Percentiles rank a stretch among this genome's conserved stretches.
Evolutionary conservation across 2,329 filamentous ascomycete genomes (phyloP).

Genomic region (Aspergillus fischeri): DNA sequence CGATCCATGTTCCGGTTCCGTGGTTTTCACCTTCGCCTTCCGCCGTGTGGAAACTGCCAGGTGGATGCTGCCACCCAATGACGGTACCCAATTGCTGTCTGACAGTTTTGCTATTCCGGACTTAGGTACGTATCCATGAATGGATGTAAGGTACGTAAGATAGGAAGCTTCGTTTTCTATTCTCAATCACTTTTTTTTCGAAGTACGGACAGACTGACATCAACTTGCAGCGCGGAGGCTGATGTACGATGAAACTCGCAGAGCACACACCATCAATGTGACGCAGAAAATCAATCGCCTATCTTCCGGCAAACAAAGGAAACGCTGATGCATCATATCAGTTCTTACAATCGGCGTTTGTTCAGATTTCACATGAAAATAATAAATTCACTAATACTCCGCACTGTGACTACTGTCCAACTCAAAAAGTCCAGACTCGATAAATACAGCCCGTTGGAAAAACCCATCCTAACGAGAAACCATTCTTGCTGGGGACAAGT

Average conservation of each 20-base stretch:
- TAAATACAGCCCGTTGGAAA: background rate
- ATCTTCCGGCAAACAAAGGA: background rate
- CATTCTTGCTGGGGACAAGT: background rate
- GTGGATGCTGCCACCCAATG: background rate
- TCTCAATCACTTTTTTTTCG: background rate
- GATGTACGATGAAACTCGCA: background rate
- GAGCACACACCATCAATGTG: background rate
- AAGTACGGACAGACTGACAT: background rate
- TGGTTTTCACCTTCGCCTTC: constrained; percentile 3
- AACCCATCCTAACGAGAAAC: background rate
- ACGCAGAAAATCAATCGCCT: background rate
- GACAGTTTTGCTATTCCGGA: background rate
- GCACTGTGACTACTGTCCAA: background rate
- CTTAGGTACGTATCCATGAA: too few relatives aligned
- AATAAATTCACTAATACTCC: background rate
- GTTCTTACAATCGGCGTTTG: background rate
- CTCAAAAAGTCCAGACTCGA: background rate
- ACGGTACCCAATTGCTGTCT: background rate
- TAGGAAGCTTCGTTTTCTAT: background rate
- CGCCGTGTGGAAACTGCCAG: background rate
- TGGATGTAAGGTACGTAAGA: background rate
- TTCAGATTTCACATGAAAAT: background rate
- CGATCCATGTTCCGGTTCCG: constrained; percentile 7
- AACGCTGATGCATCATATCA: background rate
- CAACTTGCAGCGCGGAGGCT: background rate